These are phyloP conservation scores for Pythium scleroteichum DNA, from an alignment of 352 stramenopile genomes.

Conservation along the genomic window DNA sequence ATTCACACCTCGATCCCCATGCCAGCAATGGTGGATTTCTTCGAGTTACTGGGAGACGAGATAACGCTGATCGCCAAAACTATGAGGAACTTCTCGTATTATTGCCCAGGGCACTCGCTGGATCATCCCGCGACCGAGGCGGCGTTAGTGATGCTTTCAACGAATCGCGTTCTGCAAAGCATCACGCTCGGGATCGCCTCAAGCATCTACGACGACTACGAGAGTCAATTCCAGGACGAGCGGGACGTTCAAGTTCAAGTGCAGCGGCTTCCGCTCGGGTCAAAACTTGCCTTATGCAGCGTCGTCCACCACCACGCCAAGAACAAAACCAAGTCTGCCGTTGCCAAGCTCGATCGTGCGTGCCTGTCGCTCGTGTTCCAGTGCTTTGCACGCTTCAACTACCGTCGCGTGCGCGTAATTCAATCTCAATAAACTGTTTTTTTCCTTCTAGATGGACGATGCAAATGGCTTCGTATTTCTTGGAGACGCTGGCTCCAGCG, in stretches of 20 bases:
- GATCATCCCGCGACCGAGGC: neutral
- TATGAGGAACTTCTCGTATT: conserved; percentile 9
- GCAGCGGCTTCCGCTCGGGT: neutral
- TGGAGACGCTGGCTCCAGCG: too few species aligned
- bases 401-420: conserved; percentile 11
- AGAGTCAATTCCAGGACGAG: conserved; percentile 11
- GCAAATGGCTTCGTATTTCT: too few species aligned
- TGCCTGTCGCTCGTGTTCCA: conserved; percentile 9
- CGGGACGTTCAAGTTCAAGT: conserved; percentile 12
- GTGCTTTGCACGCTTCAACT: neutral
- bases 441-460: too few species aligned
- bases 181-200: conserved; percentile 1
- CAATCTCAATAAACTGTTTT: conserved; percentile 1
- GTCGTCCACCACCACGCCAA: neutral
- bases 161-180: conserved; percentile 8
- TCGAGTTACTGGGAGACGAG: neutral
- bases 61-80: neutral
- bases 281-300: conserved; percentile 5
- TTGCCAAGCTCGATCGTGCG: neutral
- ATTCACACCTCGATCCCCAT: conserved; percentile 9
- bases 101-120: conserved; percentile 11
- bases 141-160: conserved; percentile 5
- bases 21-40: neutral
- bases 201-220: conserved; percentile 4
- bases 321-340: neutral